Evolutionary conservation across 305 asterid species (phyloP).

Genomic region (Fraxinus albicans): DNA sequence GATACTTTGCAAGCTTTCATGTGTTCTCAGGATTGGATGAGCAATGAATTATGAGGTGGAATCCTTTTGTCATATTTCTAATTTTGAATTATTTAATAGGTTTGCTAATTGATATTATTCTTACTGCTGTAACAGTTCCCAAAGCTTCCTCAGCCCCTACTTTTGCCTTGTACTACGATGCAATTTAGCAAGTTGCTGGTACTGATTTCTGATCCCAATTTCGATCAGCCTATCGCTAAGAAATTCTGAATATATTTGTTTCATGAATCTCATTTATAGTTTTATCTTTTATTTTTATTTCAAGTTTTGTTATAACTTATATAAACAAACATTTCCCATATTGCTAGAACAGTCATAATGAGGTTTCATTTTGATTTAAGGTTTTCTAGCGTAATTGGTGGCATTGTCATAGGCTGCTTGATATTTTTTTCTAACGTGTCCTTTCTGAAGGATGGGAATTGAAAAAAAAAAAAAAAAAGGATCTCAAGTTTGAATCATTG

Average conservation of each 20-base stretch:
- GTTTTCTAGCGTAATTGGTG: constrained; percentile 2
- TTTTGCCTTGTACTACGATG: constrained; percentile 41
- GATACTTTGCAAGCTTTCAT: constrained; percentile 80
- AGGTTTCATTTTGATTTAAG: constrained; percentile 5
- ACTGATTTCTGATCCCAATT: constrained; percentile 24
- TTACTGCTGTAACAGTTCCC: constrained; percentile 41
- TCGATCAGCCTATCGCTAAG: constrained; percentile 17
- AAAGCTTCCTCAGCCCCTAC: constrained; percentile 32
- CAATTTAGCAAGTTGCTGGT: constrained; percentile 35
- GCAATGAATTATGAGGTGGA: constrained; percentile 59
- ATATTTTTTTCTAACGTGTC: neutral
- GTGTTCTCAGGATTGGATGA: constrained; percentile 89
- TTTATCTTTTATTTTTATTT: neutral
- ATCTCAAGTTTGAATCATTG: constrained; percentile 19
- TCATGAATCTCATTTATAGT: neutral
- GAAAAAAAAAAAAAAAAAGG: neutral
- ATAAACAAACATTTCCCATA: neutral
- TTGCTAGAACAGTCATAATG: neutral
- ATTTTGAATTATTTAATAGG: constrained; percentile 11
- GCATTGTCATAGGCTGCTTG: constrained; percentile 14
- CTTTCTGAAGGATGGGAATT: constrained; percentile 5
- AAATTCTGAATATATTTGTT: neutral
- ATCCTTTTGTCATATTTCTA: constrained; percentile 5
- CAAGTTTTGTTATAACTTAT: constrained; percentile 6
- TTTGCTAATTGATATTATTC: constrained; percentile 21